Conservation (phyloP, 2,329 filamentous ascomycete species). For the Dactylellina cionopaga region DNA sequence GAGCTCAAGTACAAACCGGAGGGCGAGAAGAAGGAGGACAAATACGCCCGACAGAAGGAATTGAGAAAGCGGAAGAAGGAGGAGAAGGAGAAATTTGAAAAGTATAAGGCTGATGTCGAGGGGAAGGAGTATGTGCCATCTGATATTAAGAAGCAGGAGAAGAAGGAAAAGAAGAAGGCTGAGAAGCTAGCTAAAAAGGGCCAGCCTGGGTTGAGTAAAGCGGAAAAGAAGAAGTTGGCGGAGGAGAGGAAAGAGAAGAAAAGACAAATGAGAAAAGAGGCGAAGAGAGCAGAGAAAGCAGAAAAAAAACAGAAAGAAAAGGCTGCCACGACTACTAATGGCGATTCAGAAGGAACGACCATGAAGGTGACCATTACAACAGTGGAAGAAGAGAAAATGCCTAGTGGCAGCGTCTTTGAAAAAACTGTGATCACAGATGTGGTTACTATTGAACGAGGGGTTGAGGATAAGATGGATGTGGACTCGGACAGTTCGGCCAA, state of each 20-base stretch:
- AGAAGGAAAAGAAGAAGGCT: conserved; percentile 20
- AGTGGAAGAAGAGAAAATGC: conserved; percentile 61
- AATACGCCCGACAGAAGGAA: conserved; percentile 37
- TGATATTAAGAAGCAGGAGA: conserved; percentile 29
- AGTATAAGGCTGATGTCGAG: conserved; percentile 36
- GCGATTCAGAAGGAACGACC: conserved; percentile 55
- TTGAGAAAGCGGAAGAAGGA: conserved; percentile 36
- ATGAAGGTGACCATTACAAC: conserved; percentile 60
- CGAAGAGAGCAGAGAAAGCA: conserved; percentile 56
- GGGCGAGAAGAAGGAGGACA: conserved; percentile 35
- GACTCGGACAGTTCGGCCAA: conserved; percentile 55
- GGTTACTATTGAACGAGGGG: conserved; percentile 54
- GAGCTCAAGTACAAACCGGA: conserved; percentile 35
- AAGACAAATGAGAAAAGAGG: conserved; percentile 57
- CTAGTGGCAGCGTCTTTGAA: conserved; percentile 58
- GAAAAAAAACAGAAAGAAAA: conserved; percentile 51
- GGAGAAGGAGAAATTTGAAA: conserved; percentile 31
- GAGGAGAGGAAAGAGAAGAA: conserved; percentile 50
- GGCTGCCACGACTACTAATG: conserved; percentile 12
- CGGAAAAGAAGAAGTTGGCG: conserved; percentile 22
- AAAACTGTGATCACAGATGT: conserved; percentile 52
- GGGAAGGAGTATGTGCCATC: conserved; percentile 19
- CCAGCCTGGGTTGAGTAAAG: conserved; percentile 28
- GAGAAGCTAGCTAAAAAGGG: conserved; percentile 21
- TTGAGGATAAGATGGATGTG: conserved; percentile 55